Conservation (phyloP, 176 grass and related monocot species). For the Thinopyrum elongatum region DNA sequence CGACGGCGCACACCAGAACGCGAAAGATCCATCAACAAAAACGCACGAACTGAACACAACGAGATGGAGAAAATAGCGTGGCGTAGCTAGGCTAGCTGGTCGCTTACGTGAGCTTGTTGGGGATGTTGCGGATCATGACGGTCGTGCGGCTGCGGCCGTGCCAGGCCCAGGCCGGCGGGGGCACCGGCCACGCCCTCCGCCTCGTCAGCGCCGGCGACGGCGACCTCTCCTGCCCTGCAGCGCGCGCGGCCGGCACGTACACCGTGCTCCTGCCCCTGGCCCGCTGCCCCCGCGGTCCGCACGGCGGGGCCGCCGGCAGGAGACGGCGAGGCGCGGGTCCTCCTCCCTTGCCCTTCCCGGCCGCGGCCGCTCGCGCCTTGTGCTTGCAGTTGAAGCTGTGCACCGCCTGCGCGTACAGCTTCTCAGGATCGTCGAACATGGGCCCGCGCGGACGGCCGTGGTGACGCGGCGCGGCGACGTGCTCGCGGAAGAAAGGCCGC, state of each 20-base stretch:
- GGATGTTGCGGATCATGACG: slow-evolving; percentile 81
- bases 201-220: slow-evolving; percentile 17
- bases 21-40: not conserved
- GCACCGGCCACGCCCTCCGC: not conserved
- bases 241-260: not conserved
- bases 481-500: not conserved
- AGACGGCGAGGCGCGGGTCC: not conserved
- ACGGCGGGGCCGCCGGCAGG: not conserved
- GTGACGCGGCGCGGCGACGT: not conserved
- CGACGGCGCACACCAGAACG: not conserved
- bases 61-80: not conserved
- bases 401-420: not conserved
- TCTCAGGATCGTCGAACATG: not conserved
- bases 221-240: not conserved
- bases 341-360: not conserved
- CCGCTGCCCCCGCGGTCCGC: not conserved
- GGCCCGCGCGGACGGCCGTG: slow-evolving; percentile 12
- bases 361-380: not conserved
- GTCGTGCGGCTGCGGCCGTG: slow-evolving; percentile 16
- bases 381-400: not conserved
- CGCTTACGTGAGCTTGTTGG: slow-evolving; percentile 38
- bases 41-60: not conserved
- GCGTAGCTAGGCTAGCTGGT: not conserved
- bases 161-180: not conserved
- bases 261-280: not conserved